Conservation (phyloP, 176 grass and related monocot genomes). For the Aegilops longissima region DNA sequence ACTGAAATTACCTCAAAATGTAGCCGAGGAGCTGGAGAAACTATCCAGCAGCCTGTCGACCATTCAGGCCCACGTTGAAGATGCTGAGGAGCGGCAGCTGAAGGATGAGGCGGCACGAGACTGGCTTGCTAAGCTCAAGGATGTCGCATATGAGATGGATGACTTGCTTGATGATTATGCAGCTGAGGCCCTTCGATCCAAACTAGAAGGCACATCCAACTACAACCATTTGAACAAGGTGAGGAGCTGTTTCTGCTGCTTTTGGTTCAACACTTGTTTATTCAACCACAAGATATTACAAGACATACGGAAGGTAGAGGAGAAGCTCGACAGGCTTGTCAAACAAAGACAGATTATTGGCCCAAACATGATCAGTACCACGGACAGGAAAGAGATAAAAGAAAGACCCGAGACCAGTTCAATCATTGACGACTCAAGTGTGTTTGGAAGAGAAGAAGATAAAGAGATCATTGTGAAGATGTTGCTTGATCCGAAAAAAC, state of each 20-base stretch:
- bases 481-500: constrained; percentile 32
- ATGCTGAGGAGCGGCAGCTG: constrained; percentile 65
- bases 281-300: constrained; percentile 44
- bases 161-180: constrained; percentile 63
- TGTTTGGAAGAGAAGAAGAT: constrained; percentile 73
- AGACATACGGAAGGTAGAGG: constrained; percentile 42
- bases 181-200: constrained; percentile 38
- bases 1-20: constrained; percentile 35
- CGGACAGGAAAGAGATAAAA: constrained; percentile 33
- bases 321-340: constrained; percentile 55
- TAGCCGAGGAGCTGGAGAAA: constrained; percentile 52
- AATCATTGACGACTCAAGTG: constrained; percentile 48
- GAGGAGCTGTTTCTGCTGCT: constrained; percentile 32
- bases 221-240: constrained; percentile 50
- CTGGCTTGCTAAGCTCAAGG: constrained; percentile 72
- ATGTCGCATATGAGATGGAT: constrained; percentile 65
- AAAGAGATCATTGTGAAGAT: constrained; percentile 56
- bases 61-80: constrained; percentile 68
- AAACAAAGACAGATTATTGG: constrained; percentile 58
- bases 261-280: constrained; percentile 43
- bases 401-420: constrained; percentile 63
- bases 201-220: constrained; percentile 29
- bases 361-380: constrained; percentile 29
- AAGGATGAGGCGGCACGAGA: constrained; percentile 42
- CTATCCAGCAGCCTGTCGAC: constrained; percentile 45